phyloP scores from a whole-genome alignment of 768 basidiomycete species.

The Calvatia gigantea region DNA sequence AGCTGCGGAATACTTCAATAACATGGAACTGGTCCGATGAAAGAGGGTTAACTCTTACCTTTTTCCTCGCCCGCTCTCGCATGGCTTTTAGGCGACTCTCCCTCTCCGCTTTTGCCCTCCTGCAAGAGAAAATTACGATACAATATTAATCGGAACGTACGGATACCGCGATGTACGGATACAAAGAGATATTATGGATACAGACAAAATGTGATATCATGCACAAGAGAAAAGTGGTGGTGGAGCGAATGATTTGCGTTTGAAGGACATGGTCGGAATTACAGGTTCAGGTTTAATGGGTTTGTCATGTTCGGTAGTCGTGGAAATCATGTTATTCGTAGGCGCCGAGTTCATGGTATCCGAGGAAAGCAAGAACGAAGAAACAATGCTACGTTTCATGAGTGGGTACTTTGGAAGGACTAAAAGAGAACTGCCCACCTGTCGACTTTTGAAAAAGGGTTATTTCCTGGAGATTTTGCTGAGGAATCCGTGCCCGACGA shows the following conservation, averaged over 20 bases:
- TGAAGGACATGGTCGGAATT: slow-evolving; percentile 33
- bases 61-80: slow-evolving; percentile 71
- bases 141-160: slow-evolving; percentile 16
- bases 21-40: background rate
- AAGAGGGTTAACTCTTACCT: slow-evolving; percentile 43
- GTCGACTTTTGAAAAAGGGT: slow-evolving; percentile 49
- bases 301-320: slow-evolving; percentile 19
- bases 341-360: slow-evolving; percentile 14
- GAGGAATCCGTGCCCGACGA: slow-evolving; percentile 15
- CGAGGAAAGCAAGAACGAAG: slow-evolving; percentile 20
- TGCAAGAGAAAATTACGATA: slow-evolving; percentile 26
- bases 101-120: slow-evolving; percentile 72
- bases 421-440: slow-evolving; percentile 51
- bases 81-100: slow-evolving; percentile 69
- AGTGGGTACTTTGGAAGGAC: slow-evolving; percentile 45
- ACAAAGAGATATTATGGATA: slow-evolving; percentile 21
- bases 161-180: slow-evolving; percentile 20
- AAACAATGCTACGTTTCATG: slow-evolving; percentile 58
- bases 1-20: slow-evolving; percentile 30
- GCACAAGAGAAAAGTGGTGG: slow-evolving; percentile 65
- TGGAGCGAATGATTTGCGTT: slow-evolving; percentile 52
- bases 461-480: slow-evolving; percentile 18
- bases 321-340: slow-evolving; percentile 12
- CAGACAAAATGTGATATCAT: slow-evolving; percentile 36
- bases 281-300: slow-evolving; percentile 21